Evolutionary conservation across 2,329 filamentous ascomycete species (phyloP).

Genomic region (Huntiella savannae): DNA sequence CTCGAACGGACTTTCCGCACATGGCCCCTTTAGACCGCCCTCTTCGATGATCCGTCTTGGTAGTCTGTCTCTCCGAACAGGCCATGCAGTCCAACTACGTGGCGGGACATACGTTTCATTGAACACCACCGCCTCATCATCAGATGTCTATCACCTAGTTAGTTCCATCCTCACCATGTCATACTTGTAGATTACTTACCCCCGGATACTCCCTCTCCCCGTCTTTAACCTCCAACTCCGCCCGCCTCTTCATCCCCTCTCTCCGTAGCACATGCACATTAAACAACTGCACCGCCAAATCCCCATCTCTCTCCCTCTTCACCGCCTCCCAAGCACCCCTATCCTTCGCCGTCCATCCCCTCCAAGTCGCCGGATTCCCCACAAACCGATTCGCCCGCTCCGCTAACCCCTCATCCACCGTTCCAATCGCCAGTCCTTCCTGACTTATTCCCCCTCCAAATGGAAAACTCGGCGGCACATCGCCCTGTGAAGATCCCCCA

Average conservation of each 20-base stretch:
- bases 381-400: conserved; percentile 51
- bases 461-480: too few species aligned
- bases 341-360: conserved; percentile 38
- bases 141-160: conserved; percentile 6
- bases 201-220: conserved; percentile 13
- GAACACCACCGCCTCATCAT: conserved; percentile 6
- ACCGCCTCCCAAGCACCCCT: conserved; percentile 44
- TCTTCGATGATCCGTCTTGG: conserved; percentile 21
- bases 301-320: conserved; percentile 39
- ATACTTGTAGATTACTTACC: not conserved
- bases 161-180: not conserved
- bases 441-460: too few species aligned
- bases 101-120: conserved; percentile 23
- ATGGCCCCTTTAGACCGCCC: not conserved
- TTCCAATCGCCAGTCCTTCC: too few species aligned
- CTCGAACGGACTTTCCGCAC: not conserved
- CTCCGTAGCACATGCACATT: conserved; percentile 52
- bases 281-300: conserved; percentile 62
- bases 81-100: conserved; percentile 70
- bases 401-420: not conserved
- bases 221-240: conserved; percentile 13
- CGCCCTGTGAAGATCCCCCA: too few species aligned
- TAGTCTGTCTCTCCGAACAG: conserved; percentile 42
- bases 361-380: conserved; percentile 52
- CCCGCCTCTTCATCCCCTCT: conserved; percentile 1